Conservation (phyloP, 2,329 filamentous ascomycete species). For the Sporothrix mexicana region DNA sequence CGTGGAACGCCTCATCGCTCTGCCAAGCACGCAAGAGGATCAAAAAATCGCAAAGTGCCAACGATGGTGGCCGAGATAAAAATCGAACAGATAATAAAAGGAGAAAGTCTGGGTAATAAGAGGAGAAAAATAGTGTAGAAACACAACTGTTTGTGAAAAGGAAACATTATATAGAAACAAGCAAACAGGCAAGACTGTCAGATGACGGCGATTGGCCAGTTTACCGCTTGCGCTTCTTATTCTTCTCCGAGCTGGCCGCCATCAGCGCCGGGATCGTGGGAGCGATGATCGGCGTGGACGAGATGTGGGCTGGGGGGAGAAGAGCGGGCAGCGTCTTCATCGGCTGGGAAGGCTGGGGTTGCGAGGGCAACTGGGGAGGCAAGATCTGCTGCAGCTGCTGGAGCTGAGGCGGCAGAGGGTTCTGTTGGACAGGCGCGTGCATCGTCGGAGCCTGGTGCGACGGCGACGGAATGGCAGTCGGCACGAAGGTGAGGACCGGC, state of each 20-base stretch:
- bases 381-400: constrained; percentile 4
- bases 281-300: constrained; percentile 43
- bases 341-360: constrained; percentile 9
- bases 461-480: constrained; percentile 30
- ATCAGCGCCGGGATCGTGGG: constrained; percentile 36
- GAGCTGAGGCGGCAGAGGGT: constrained; percentile 40
- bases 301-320: constrained; percentile 54
- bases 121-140: neutral
- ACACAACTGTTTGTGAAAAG: constrained; percentile 4
- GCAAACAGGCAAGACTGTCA: neutral
- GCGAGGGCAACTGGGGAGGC: constrained; percentile 10
- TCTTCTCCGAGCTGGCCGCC: constrained; percentile 54
- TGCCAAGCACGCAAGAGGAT: constrained; percentile 19
- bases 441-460: constrained; percentile 25
- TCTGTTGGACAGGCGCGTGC: constrained; percentile 16
- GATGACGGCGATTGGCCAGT: neutral
- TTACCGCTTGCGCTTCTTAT: constrained; percentile 67
- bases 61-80: neutral
- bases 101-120: neutral
- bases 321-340: constrained; percentile 42
- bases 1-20: constrained; percentile 25
- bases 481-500: constrained; percentile 18
- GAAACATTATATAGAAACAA: constrained; percentile 15
- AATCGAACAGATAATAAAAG: neutral
- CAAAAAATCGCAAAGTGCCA: constrained; percentile 7